These are phyloP conservation scores for Pseudotsuga menziesii DNA, from an alignment of 75 land plant species.

Conservation along the genomic window DNA sequence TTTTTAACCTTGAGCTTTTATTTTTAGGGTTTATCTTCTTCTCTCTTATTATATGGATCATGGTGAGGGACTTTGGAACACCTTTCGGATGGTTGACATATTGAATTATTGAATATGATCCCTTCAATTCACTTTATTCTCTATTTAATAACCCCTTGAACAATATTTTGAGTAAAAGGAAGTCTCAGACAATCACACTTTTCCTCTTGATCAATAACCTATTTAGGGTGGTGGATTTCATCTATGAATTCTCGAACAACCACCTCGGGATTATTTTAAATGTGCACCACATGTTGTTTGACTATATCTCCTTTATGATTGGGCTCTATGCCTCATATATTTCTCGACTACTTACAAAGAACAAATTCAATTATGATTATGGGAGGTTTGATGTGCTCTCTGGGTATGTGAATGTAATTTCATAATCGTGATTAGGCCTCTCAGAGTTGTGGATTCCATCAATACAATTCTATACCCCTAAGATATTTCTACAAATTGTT, in stretches of 20 bases:
- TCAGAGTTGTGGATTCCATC: constrained; percentile 83
- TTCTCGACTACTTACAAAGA: constrained; percentile 73
- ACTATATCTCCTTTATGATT: constrained; percentile 90
- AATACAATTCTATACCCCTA: constrained; percentile 93
- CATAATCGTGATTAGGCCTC: constrained; percentile 76
- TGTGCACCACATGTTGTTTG: constrained; percentile 96
- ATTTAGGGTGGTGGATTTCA: constrained; percentile 96
- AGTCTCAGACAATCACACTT: constrained; percentile 78
- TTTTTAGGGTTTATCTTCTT: constrained; percentile 23
- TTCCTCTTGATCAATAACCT: constrained; percentile 77
- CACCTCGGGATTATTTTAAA: constrained; percentile 93
- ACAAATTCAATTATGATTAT: constrained; percentile 76
- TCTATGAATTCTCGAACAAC: constrained; percentile 90
- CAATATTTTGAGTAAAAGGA: constrained; percentile 71
- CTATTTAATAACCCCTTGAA: constrained; percentile 50
- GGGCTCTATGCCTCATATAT: constrained; percentile 94
- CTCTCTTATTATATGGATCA: constrained; percentile 25
- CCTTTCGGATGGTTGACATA: constrained; percentile 15
- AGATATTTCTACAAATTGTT: constrained; percentile 84
- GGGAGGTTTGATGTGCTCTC: constrained; percentile 95
- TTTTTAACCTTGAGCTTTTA: constrained; percentile 17
- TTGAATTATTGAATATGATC: constrained; percentile 38
- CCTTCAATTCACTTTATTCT: constrained; percentile 30
- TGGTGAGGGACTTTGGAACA: constrained; percentile 40
- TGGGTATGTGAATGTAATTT: constrained; percentile 87